A percentile compares a stretch with the other conserved stretches of the same genome.
Conservation (phyloP, 768 basidiomycete genomes). For the Tremella fuciformis region DNA sequence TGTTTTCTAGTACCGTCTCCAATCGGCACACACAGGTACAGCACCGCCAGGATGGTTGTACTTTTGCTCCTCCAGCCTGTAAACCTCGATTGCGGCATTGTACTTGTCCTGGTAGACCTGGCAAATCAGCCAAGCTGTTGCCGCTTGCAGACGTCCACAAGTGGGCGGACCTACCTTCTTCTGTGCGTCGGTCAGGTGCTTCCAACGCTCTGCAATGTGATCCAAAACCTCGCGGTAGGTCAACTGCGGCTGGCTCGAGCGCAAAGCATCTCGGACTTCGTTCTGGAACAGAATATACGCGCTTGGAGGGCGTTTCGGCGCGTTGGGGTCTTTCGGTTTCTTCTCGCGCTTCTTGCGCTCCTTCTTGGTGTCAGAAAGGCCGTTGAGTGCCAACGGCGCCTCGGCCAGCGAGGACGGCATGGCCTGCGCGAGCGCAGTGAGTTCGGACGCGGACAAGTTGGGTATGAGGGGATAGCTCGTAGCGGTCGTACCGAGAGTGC, state of each 20-base stretch:
- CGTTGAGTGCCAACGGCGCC: background rate
- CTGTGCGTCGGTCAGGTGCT: slow-evolving; percentile 62
- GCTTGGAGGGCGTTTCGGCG: slow-evolving; percentile 87
- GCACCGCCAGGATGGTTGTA: slow-evolving; percentile 1
- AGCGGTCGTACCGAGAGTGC: slow-evolving; percentile 12
- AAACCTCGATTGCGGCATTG: no score
- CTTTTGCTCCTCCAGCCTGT: no score
- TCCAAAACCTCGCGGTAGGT: slow-evolving; percentile 69
- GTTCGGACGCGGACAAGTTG: background rate
- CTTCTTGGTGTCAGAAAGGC: slow-evolving; percentile 9
- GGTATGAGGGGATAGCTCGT: slow-evolving; percentile 12
- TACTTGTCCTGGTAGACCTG: slow-evolving; percentile 57
- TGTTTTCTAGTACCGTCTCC: background rate
- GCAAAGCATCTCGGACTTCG: slow-evolving; percentile 71
- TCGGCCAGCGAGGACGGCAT: background rate
- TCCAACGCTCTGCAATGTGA: slow-evolving; percentile 74
- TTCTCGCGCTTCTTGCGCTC: slow-evolving; percentile 60
- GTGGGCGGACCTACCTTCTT: slow-evolving; percentile 63
- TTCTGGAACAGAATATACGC: slow-evolving; percentile 96
- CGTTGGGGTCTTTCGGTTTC: slow-evolving; percentile 80
- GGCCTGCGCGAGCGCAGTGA: slow-evolving; percentile 5
- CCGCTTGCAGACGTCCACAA: no score
- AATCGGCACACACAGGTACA: no score
- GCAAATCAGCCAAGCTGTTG: background rate
- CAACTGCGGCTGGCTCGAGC: slow-evolving; percentile 63